Evolutionary conservation across 2,329 filamentous ascomycete genomes (phyloP).

Genomic region (Colletotrichum orchidophilum): DNA sequence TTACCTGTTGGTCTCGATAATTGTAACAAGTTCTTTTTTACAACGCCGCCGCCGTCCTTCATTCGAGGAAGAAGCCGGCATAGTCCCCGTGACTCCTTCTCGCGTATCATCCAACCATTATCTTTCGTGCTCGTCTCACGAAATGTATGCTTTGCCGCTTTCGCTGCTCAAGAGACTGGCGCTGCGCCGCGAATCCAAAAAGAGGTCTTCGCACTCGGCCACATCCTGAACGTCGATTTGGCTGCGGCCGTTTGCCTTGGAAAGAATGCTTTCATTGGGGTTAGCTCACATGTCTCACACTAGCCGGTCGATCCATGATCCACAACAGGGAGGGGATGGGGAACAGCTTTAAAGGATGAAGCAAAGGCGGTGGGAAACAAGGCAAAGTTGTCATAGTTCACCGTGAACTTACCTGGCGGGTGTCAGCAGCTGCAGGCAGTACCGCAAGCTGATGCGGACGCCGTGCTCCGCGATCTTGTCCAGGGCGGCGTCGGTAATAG

Average conservation of each 20-base stretch:
- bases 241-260: slow-evolving; percentile 80
- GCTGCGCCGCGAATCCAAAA: slow-evolving; percentile 84
- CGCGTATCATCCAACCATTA: slow-evolving; percentile 25
- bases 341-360: slow-evolving; percentile 12
- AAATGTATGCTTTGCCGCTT: slow-evolving; percentile 72
- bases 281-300: slow-evolving; percentile 44
- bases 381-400: not conserved
- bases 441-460: slow-evolving; percentile 88
- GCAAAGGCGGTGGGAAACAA: slow-evolving; percentile 13
- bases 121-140: slow-evolving; percentile 49
- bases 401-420: slow-evolving; percentile 72
- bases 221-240: slow-evolving; percentile 83
- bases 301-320: slow-evolving; percentile 26
- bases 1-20: slow-evolving; percentile 26
- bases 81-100: slow-evolving; percentile 6
- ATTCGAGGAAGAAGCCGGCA: slow-evolving; percentile 6
- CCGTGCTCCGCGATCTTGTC: slow-evolving; percentile 89
- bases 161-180: slow-evolving; percentile 73
- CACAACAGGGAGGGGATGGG: slow-evolving; percentile 6
- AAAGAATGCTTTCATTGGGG: slow-evolving; percentile 74
- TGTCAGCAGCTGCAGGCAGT: slow-evolving; percentile 90
- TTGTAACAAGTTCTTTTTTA: slow-evolving; percentile 34
- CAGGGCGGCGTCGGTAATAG: slow-evolving; percentile 82
- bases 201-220: slow-evolving; percentile 83
- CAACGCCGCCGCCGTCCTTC: slow-evolving; percentile 31